Conservation (phyloP, 306 rosid genomes). For the Cucumis melo region DNA sequence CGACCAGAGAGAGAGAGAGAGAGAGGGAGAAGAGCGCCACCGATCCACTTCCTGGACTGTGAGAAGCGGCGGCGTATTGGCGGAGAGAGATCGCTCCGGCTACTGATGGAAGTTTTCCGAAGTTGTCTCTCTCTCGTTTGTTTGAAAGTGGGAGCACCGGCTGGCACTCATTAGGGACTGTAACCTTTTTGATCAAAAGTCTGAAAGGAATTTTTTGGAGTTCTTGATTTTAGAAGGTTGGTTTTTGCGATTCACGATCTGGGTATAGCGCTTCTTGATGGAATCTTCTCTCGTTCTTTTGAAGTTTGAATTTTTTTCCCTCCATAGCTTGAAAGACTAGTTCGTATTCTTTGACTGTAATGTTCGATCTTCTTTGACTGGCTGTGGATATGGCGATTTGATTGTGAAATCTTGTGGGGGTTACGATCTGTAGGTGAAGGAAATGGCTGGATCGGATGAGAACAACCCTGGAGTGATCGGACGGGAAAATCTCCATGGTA, state of each 20-base stretch:
- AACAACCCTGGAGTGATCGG: constrained; percentile 26
- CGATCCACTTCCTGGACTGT: neutral
- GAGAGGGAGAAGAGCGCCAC: neutral
- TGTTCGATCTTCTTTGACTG: neutral
- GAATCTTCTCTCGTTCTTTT: constrained; percentile 17
- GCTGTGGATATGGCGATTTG: neutral
- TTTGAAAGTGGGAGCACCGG: constrained; percentile 4
- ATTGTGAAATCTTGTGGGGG: neutral
- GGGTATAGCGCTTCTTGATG: constrained; percentile 16
- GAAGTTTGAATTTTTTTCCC: neutral
- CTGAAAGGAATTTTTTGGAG: neutral
- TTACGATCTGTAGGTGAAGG: neutral
- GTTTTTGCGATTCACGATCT: constrained; percentile 1
- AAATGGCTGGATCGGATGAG: constrained; percentile 36
- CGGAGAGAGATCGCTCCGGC: constrained; percentile 13
- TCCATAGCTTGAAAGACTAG: neutral
- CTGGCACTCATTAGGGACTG: neutral
- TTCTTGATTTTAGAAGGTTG: constrained; percentile 2
- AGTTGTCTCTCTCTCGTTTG: constrained; percentile 17
- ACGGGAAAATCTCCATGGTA: constrained; percentile 20
- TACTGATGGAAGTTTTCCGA: constrained; percentile 16
- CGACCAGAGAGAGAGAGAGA: neutral
- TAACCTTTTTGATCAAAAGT: constrained; percentile 7
- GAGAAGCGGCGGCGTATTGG: neutral
- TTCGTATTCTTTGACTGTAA: too few species aligned